Evolutionary conservation across 305 asterid genomes (phyloP).

Genomic region (Solanum hybrid): DNA sequence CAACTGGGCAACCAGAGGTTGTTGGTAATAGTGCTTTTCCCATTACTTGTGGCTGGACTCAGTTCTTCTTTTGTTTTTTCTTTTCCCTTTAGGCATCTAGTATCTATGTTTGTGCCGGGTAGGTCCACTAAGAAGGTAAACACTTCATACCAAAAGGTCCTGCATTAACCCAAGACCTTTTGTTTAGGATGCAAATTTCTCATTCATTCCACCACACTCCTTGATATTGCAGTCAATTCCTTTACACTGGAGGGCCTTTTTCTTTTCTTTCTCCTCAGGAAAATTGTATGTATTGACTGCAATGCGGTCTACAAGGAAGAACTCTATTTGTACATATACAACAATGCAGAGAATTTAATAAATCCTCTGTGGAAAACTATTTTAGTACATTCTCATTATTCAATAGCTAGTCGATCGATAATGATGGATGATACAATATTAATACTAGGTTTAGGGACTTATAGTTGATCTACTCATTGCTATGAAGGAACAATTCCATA

Average conservation of each 20-base stretch:
- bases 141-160: not conserved
- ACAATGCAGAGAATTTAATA: not conserved
- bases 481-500: slow-evolving; percentile 54
- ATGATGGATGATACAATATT: not conserved
- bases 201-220: not conserved
- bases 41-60: slow-evolving; percentile 1
- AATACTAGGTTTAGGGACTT: not conserved
- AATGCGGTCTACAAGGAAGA: not conserved
- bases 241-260: not conserved
- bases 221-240: not conserved
- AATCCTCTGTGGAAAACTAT: not conserved
- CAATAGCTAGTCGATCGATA: slow-evolving; percentile 1
- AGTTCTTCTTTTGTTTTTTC: not conserved
- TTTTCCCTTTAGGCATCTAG: not conserved
- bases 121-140: not conserved
- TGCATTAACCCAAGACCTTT: not conserved
- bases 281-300: not conserved
- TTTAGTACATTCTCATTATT: not conserved
- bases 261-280: not conserved
- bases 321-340: not conserved
- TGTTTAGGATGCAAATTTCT: not conserved
- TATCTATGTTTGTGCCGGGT: not conserved
- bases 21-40: not conserved
- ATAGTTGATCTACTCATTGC: not conserved
- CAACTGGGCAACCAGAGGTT: not conserved